Percentiles rank a stretch among this genome's conserved stretches.
These are phyloP conservation scores for Akanthomyces uredinophilus DNA, from an alignment of 2,329 filamentous ascomycete genomes.

Conservation along the genomic window DNA sequence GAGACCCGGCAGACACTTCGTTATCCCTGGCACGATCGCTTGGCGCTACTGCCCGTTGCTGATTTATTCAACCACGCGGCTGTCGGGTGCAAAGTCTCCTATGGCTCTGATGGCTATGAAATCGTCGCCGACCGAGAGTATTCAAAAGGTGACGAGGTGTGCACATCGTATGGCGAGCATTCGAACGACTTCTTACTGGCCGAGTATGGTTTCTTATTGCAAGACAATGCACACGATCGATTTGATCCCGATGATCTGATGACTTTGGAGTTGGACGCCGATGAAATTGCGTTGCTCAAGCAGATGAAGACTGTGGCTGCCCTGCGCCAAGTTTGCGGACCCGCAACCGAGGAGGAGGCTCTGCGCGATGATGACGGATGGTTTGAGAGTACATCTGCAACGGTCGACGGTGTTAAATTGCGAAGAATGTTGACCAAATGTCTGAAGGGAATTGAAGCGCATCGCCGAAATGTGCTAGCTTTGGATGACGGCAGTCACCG, in stretches of 20 bases:
- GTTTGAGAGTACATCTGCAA: neutral
- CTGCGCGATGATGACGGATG: neutral
- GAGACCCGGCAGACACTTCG: conserved; percentile 34
- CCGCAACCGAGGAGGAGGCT: neutral
- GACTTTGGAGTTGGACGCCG: neutral
- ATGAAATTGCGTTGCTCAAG: neutral
- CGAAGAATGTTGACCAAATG: neutral
- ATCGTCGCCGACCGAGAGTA: conserved; percentile 50
- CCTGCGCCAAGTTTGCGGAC: neutral
- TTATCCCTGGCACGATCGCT: conserved; percentile 44
- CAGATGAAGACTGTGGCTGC: neutral
- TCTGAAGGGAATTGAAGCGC: neutral
- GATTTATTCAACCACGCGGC: conserved; percentile 59
- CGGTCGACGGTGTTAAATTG: neutral
- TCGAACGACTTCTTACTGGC: conserved; percentile 67
- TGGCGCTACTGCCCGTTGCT: conserved; percentile 61
- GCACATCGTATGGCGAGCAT: conserved; percentile 65
- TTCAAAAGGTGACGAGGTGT: conserved; percentile 56
- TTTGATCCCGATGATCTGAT: neutral
- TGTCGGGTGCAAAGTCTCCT: conserved; percentile 47
- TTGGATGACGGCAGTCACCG: neutral
- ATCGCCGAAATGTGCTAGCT: neutral
- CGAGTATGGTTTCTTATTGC: conserved; percentile 56
- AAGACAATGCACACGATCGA: conserved; percentile 43
- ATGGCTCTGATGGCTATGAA: conserved; percentile 46